These are phyloP conservation scores for Suillus bovinus DNA, from an alignment of 768 basidiomycete genomes.

Conservation along the genomic window DNA sequence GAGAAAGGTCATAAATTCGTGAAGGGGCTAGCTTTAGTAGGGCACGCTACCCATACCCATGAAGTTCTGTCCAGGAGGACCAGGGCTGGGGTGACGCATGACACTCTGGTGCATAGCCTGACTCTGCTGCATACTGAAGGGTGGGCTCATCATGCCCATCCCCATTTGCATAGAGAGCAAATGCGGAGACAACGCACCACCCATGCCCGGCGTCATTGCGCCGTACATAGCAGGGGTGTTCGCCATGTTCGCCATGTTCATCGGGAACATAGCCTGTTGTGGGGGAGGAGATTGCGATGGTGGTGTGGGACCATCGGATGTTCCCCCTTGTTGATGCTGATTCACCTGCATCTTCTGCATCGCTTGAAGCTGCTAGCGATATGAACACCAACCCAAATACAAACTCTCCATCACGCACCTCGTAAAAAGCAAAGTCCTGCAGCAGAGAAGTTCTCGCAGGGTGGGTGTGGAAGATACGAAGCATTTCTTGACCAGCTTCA, in stretches of 20 bases:
- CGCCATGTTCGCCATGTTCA: slow-evolving; percentile 32
- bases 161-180: slow-evolving; percentile 50
- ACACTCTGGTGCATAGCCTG: slow-evolving; percentile 86
- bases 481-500: slow-evolving; percentile 95
- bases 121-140: slow-evolving; percentile 55
- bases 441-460: slow-evolving; percentile 90
- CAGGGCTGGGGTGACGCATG: slow-evolving; percentile 79
- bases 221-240: slow-evolving; percentile 37
- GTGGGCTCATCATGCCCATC: slow-evolving; percentile 47
- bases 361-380: slow-evolving; percentile 64
- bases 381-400: neutral
- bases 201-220: slow-evolving; percentile 33
- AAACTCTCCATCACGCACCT: slow-evolving; percentile 47
- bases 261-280: slow-evolving; percentile 47
- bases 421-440: slow-evolving; percentile 92
- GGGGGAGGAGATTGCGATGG: slow-evolving; percentile 43
- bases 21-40: slow-evolving; percentile 23
- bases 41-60: slow-evolving; percentile 42
- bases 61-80: slow-evolving; percentile 49
- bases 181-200: slow-evolving; percentile 30
- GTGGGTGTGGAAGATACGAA: slow-evolving; percentile 92
- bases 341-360: slow-evolving; percentile 65
- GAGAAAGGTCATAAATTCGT: neutral
- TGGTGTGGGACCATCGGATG: slow-evolving; percentile 30
- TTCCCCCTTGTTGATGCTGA: slow-evolving; percentile 18